A percentile compares a stretch with the other conserved stretches of the same genome.
These are phyloP conservation scores for Chaetomidium leptoderma DNA, from an alignment of 495 filamentous ascomycete genomes.

Conservation along the genomic window DNA sequence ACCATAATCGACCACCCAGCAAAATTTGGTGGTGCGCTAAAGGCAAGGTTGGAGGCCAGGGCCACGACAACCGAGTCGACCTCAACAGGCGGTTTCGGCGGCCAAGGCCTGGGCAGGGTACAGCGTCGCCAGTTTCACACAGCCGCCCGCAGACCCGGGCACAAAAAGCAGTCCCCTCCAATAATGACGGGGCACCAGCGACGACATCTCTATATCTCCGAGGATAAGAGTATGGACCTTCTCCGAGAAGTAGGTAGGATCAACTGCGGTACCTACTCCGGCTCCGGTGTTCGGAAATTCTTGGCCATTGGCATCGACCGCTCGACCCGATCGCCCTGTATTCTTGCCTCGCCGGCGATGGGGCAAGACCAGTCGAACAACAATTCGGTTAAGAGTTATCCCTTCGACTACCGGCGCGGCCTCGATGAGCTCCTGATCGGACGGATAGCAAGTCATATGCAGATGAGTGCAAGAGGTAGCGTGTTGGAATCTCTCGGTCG, in stretches of 20 bases:
- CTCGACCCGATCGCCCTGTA: conserved; percentile 57
- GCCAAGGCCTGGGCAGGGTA: conserved; percentile 20
- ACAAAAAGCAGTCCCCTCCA: background rate
- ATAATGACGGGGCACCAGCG: conserved; percentile 34
- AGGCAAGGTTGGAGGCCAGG: conserved; percentile 34
- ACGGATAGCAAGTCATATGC: conserved; percentile 28
- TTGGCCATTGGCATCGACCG: conserved; percentile 66
- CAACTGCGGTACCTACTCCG: conserved; percentile 42
- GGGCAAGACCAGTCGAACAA: conserved; percentile 28
- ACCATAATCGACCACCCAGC: conserved; percentile 77
- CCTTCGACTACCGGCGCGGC: conserved; percentile 54
- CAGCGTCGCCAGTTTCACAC: conserved; percentile 51
- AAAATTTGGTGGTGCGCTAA: conserved; percentile 72
- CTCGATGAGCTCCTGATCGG: conserved; percentile 51
- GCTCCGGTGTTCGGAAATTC: conserved; percentile 33
- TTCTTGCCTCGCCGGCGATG: conserved; percentile 56
- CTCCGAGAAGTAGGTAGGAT: conserved; percentile 50
- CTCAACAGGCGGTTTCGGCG: background rate
- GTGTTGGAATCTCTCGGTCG: conserved; percentile 38
- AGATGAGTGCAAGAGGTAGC: conserved; percentile 21
- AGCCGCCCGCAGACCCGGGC: conserved; percentile 25
- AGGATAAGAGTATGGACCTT: conserved; percentile 55
- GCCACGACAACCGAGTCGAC: background rate
- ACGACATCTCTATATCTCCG: conserved; percentile 56
- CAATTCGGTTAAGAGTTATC: conserved; percentile 49